Conservation (phyloP, 306 rosid species). For the Carpinus fangiana region DNA sequence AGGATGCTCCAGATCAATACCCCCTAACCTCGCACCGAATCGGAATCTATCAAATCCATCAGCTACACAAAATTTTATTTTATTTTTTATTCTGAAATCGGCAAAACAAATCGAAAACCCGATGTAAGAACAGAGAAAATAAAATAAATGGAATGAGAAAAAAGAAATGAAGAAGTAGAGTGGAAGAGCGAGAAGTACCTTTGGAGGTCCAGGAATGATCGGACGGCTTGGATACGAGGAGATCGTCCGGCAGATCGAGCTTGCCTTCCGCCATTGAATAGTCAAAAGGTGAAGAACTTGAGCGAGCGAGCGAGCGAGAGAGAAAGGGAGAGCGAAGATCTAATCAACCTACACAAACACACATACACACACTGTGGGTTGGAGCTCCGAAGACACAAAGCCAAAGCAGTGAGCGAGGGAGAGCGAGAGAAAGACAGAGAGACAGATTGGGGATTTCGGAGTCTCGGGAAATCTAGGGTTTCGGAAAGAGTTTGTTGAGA, state of each 20-base stretch:
- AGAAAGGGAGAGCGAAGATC: slow-evolving; percentile 18
- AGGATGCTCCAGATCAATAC: slow-evolving; percentile 35
- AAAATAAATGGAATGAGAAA: background rate
- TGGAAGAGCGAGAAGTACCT: slow-evolving; percentile 28
- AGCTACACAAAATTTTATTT: background rate
- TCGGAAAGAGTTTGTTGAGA: slow-evolving; percentile 26
- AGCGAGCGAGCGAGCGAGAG: slow-evolving; percentile 20
- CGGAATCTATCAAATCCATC: slow-evolving; percentile 24
- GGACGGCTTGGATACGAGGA: slow-evolving; percentile 47
- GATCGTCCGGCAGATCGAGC: slow-evolving; percentile 56
- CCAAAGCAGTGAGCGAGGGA: background rate
- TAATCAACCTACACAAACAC: background rate
- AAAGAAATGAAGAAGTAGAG: background rate
- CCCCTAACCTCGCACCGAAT: slow-evolving; percentile 10
- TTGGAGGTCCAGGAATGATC: slow-evolving; percentile 50
- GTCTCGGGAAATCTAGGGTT: slow-evolving; percentile 47
- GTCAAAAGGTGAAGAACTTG: slow-evolving; percentile 5
- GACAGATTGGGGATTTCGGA: slow-evolving; percentile 3
- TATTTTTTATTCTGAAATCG: background rate
- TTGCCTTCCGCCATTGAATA: slow-evolving; percentile 52
- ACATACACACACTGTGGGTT: slow-evolving; percentile 8
- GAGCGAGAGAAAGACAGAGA: background rate
- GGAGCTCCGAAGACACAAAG: slow-evolving; percentile 7
- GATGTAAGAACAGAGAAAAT: background rate
- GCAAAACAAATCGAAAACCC: background rate